A percentile compares a stretch with the other conserved stretches of the same genome.
Evolutionary conservation across 2,329 filamentous ascomycete species (phyloP).

Genomic region (Pseudofabraea citricarpa): DNA sequence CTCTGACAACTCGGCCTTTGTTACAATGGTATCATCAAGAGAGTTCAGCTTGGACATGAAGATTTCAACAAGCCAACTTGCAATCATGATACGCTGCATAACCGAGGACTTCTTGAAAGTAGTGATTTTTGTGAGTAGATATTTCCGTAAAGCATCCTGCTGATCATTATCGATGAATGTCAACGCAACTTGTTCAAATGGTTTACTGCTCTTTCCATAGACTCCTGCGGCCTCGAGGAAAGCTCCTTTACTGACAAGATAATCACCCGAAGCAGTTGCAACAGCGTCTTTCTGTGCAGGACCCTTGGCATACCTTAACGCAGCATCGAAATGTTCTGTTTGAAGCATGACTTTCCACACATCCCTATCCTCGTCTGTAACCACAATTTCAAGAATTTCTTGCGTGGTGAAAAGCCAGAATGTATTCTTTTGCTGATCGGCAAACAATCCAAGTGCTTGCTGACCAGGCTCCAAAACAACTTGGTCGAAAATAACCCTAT

Average conservation of each 20-base stretch:
- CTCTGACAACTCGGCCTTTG: slow-evolving; percentile 75
- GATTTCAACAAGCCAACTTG: slow-evolving; percentile 90
- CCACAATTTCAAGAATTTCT: slow-evolving; percentile 91
- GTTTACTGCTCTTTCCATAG: slow-evolving; percentile 93
- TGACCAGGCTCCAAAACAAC: slow-evolving; percentile 76
- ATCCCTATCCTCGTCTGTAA: slow-evolving; percentile 84
- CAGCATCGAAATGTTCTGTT: slow-evolving; percentile 81
- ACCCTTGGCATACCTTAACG: slow-evolving; percentile 78
- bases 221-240: slow-evolving; percentile 83
- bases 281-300: slow-evolving; percentile 82
- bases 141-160: slow-evolving; percentile 85
- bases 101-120: slow-evolving; percentile 75
- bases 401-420: slow-evolving; percentile 93
- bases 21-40: slow-evolving; percentile 89
- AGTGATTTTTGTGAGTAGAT: slow-evolving; percentile 77
- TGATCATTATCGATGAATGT: slow-evolving; percentile 86
- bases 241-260: slow-evolving; percentile 74
- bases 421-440: slow-evolving; percentile 91
- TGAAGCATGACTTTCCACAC: slow-evolving; percentile 93
- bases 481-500: slow-evolving; percentile 83
- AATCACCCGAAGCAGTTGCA: slow-evolving; percentile 86
- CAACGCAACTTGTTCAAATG: slow-evolving; percentile 92
- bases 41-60: slow-evolving; percentile 97
- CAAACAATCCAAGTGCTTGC: slow-evolving; percentile 74
- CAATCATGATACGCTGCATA: slow-evolving; percentile 95